phyloP scores from a whole-genome alignment of 2,329 filamentous ascomycete genomes.

The Chrysoporthe austroafricana region DNA sequence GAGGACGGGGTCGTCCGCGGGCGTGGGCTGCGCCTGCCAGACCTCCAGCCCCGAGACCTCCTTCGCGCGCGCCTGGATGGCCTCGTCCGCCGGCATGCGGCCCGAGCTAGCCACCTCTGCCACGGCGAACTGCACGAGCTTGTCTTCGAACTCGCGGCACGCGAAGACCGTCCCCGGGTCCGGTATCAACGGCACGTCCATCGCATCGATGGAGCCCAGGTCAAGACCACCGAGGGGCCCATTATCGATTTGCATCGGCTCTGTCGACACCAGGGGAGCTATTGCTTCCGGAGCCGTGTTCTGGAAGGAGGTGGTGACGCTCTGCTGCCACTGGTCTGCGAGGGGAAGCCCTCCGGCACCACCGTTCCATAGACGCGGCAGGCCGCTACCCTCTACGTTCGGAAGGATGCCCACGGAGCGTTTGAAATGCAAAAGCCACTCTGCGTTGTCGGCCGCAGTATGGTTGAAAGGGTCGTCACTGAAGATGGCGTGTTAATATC shows the following conservation, averaged over 20 bases:
- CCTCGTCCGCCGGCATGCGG: conserved; percentile 52
- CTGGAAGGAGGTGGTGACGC: conserved; percentile 35
- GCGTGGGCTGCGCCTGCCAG: conserved; percentile 43
- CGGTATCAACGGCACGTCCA: background rate
- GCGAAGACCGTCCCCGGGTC: conserved; percentile 56
- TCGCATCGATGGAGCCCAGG: background rate
- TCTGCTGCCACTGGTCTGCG: conserved; percentile 6
- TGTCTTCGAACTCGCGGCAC: conserved; percentile 61
- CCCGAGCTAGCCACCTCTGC: conserved; percentile 43
- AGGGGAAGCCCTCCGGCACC: background rate
- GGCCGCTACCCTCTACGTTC: conserved; percentile 53
- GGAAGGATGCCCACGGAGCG: conserved; percentile 57
- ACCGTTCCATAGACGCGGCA: conserved; percentile 37
- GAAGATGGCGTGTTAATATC: background rate
- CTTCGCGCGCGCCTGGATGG: conserved; percentile 50
- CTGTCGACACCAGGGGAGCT: conserved; percentile 32
- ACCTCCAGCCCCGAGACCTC: conserved; percentile 47
- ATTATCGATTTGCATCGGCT: conserved; percentile 6
- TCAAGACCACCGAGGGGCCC: background rate
- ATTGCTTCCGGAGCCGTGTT: conserved; percentile 36
- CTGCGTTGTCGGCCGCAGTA: conserved; percentile 64
- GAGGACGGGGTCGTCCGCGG: conserved; percentile 58
- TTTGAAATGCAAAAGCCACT: conserved; percentile 68
- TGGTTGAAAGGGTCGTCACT: conserved; percentile 69
- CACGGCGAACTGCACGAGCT: conserved; percentile 53